Evolutionary conservation across 164 flowering plant species (phyloP), one percentile per base, ranked within the genome.

Genomic region (Magnolia changhungtana): DNA sequence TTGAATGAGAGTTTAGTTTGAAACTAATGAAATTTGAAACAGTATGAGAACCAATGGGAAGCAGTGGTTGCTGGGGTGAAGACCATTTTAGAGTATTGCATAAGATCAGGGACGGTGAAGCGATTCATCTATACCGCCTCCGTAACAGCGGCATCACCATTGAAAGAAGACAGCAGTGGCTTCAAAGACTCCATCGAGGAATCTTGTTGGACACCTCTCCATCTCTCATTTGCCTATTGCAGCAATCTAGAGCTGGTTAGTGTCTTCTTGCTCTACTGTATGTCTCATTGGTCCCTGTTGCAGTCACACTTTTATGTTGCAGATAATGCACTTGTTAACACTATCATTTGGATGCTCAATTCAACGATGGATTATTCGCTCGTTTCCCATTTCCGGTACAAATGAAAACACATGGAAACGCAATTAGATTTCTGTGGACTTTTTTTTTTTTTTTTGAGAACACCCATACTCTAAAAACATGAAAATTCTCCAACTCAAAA

Each of bases 171-270:
- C 71, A 88, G 85, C 13, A 51, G 63, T 20, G 83, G 84, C 19
- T 82, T 72, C 70, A 82, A 82, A 64, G 83, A 81, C 24, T 63
- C 20, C 11, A 73, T 86, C 55, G 84, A 86, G 65, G 92, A 89
- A 76, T 69, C 84, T 1, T 87, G 88, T 74, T 89, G 88, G 89
- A 84, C 88, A 0, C 82, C 89, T 58, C 81, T 81, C 16, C 10
- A 81, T 75, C 76, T 77, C 37, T 52, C 83, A 14, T 31, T 79
- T 69, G 16, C 84, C 69, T 78, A 69, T 14, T 2, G 50, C 11
- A 27, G 75, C 21, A 73, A 75, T 20, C 20, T 7, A 23, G n/a
- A 71, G 0, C 23, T 13, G 77, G 90, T 85, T 45, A 19, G 24
- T 67, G 37, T 37, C 45, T 37, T 37, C 45, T 37, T 37, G 45